phyloP scores from a whole-genome alignment of 2,329 filamentous ascomycete genomes.

The Mollisiaceae sp. region DNA sequence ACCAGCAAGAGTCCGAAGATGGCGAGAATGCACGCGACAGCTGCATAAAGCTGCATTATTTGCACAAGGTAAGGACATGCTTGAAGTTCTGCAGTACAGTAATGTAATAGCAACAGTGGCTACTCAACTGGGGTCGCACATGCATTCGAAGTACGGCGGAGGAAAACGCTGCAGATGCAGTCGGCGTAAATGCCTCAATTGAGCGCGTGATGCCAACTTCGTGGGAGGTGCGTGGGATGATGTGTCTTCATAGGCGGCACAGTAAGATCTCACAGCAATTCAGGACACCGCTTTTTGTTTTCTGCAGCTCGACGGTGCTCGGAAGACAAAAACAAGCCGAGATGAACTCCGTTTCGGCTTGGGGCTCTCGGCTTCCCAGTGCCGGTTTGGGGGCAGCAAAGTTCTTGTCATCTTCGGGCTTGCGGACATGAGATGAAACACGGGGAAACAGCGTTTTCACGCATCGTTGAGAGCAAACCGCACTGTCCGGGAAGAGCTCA shows the following conservation, averaged over 20 bases:
- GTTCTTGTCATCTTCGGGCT: too few relatives aligned
- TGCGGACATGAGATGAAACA: not conserved
- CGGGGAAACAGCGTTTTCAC: not conserved
- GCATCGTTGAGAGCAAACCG: not conserved
- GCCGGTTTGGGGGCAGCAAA: too few relatives aligned
- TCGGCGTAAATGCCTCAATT: constrained; percentile 29
- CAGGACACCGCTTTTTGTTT: not conserved
- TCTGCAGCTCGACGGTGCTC: not conserved
- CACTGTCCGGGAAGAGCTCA: too few relatives aligned
- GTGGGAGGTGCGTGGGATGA: not conserved
- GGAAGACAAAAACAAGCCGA: not conserved
- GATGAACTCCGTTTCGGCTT: not conserved
- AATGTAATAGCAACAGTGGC: not conserved
- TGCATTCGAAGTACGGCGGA: too few relatives aligned
- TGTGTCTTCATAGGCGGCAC: not conserved
- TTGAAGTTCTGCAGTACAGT: not conserved
- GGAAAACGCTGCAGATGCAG: constrained; percentile 18
- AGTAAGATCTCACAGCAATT: too few relatives aligned
- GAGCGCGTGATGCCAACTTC: constrained; percentile 12
- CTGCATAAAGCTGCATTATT: constrained; percentile 1
- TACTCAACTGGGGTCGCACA: not conserved
- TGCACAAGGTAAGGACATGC: not conserved
- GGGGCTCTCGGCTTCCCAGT: not conserved
- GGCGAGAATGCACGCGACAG: not conserved
- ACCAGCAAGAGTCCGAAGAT: not conserved